Conservation (phyloP, 2,329 filamentous ascomycete genomes). For the Ophiostoma novo-ulmi region DNA sequence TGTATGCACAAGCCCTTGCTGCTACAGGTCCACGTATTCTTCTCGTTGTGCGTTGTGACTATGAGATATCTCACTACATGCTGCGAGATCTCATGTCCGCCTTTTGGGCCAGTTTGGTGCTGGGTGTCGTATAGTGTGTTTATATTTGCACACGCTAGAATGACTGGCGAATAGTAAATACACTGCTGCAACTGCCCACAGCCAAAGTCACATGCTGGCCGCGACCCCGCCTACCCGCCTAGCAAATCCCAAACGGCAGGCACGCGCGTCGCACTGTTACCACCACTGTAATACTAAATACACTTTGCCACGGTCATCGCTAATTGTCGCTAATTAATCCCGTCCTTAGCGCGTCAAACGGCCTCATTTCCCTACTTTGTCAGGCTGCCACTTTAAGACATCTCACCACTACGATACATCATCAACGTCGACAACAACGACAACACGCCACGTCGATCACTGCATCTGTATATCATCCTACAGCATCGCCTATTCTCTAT, state of each 20-base stretch:
- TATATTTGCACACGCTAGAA: not conserved
- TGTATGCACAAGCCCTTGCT: not conserved
- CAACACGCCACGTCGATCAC: not conserved
- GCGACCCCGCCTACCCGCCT: constrained; percentile 10
- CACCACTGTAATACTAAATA: not conserved
- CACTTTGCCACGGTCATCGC: not conserved
- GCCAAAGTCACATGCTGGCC: constrained; percentile 5
- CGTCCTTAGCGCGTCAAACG: constrained; percentile 2
- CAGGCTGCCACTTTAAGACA: not conserved
- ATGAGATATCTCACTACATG: not conserved
- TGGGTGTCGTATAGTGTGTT: not conserved
- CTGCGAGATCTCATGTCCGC: not conserved
- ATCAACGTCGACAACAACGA: not conserved
- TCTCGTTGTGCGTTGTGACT: not conserved
- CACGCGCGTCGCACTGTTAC: not conserved
- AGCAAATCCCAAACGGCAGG: not conserved
- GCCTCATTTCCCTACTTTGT: not conserved
- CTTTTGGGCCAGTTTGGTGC: not conserved
- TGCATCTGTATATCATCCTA: not conserved
- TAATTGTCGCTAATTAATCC: constrained; percentile 1
- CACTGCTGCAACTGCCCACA: not conserved
- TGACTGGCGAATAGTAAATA: not conserved
- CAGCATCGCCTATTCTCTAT: not conserved
- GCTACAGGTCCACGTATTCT: constrained; percentile 7
- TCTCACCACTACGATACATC: not conserved